These are phyloP conservation scores for Trichoderma sp. DNA, from an alignment of 2,329 filamentous ascomycete species.

Conservation along the genomic window DNA sequence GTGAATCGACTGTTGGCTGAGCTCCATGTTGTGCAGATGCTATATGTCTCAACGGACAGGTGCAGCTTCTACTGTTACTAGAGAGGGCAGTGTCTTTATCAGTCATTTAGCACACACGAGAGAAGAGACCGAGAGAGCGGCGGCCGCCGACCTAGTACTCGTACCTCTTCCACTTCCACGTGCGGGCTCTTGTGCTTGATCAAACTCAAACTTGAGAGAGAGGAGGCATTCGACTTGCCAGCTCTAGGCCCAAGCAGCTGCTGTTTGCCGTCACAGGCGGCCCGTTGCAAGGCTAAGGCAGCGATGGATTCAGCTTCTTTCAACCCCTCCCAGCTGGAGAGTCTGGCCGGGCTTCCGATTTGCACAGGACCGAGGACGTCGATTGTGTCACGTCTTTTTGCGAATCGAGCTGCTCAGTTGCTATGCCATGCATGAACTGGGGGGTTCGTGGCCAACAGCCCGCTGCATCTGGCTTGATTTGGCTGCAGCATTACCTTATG, in stretches of 20 bases:
- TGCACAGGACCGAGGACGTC: neutral
- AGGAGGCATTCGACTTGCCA: neutral
- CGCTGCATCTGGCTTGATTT: conserved; percentile 23
- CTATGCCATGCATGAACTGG: conserved; percentile 11
- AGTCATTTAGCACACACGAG: neutral
- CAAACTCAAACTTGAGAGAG: too few species aligned
- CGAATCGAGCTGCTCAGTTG: neutral
- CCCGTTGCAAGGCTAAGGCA: neutral
- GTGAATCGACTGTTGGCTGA: conserved; percentile 51
- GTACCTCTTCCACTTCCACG: neutral
- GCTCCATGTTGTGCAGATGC: conserved; percentile 44
- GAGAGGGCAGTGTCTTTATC: conserved; percentile 1
- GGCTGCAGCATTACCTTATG: neutral
- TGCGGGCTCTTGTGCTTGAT: neutral
- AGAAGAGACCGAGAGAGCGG: neutral
- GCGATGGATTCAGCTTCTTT: neutral
- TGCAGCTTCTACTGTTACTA: neutral
- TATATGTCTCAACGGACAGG: conserved; percentile 18
- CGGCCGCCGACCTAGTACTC: neutral
- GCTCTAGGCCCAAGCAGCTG: neutral
- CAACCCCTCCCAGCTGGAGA: conserved; percentile 17
- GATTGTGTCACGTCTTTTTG: conserved; percentile 18
- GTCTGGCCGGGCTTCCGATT: neutral
- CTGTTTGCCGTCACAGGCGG: conserved; percentile 5
- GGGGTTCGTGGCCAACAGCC: conserved; percentile 8